Evolutionary conservation across 1,284 basidiomycete species (phyloP), one percentile per base, ranked within the genome.

Genomic region (Moniliella sp.): DNA sequence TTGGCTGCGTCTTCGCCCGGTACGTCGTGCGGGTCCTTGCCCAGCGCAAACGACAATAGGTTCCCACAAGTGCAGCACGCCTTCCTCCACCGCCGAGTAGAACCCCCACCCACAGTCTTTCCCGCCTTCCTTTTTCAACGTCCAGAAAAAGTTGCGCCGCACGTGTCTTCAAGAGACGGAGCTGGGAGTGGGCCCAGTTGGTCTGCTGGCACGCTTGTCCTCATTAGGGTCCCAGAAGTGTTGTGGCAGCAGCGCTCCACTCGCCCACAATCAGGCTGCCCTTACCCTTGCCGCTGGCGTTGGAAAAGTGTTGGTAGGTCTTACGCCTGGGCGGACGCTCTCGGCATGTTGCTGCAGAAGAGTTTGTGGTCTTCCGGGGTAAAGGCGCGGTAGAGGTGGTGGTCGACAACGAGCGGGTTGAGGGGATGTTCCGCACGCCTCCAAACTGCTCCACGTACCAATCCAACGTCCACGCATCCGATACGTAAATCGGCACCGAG

Each of bases 71-170:
- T n/a, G 75, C 40, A 77, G 68, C 10, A 77, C 70, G 7, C 73
- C 73, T 1, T 66, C 66, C 27, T 67, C 67, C 0, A 73, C 68
- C 0, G 76, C 75, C 52, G 80, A 73, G 39, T 69, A 66, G 23
- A 78, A 69, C 27, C 72, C 71, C 79, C 81, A 84, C 1, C 78
- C 78, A 2, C 67, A 69, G 54, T 82, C 78, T 41, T 73, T 72
- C 2, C 56, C 61, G 4, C 66, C 61, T 33, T 74, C 69, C 58
- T 82, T 80, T 65, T 76, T 80, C 56, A 74, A 76, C 25, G 78
- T 82, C 81, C 81, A 86, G 61, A 77, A 84, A 63, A 74, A 84
- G 69, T 71, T 78, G 2, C 81, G 0, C 70, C 72, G 35, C 76
- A 75, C 18, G 64, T 57, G 33, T 62, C 59, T 42, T 82, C 76